A percentile compares a stretch with the other conserved stretches of the same genome.
These are phyloP conservation scores for Cryptococcus neoformans DNA, from an alignment of 1,284 basidiomycete species.

Conservation along the genomic window DNA sequence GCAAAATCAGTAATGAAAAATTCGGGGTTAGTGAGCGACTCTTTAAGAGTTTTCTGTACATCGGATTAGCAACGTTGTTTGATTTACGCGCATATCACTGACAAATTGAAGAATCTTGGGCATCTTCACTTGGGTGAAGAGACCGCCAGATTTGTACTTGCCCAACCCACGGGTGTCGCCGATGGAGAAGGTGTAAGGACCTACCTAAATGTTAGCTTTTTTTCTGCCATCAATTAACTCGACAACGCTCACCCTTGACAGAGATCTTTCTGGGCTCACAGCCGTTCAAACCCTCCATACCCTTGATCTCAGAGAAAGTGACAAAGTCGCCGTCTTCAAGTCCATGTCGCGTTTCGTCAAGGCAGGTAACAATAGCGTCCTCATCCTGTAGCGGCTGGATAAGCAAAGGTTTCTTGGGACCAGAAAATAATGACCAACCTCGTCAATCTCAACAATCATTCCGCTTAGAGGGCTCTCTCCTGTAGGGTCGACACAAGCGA, in stretches of 20 bases:
- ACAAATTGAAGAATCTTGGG: conserved; percentile 94
- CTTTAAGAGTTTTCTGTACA: conserved; percentile 82
- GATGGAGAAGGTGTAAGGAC: conserved; percentile 93
- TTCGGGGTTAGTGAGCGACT: conserved; percentile 80
- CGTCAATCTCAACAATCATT: conserved; percentile 90
- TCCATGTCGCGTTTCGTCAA: conserved; percentile 96
- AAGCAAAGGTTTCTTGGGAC: too few species aligned
- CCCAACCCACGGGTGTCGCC: conserved; percentile 79
- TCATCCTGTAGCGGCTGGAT: conserved; percentile 56
- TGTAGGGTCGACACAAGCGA: conserved; percentile 91
- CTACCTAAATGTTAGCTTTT: conserved; percentile 18
- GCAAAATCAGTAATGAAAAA: conserved; percentile 95
- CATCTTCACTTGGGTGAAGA: conserved; percentile 99
- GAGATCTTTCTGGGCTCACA: conserved; percentile 87
- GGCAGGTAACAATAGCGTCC: conserved; percentile 90
- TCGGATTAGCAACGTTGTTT: not conserved
- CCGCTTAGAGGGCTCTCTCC: conserved; percentile 91
- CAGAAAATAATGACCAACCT: conserved; percentile 53
- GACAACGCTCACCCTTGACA: conserved; percentile 65
- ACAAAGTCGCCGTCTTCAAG: conserved; percentile 98
- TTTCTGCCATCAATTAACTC: not conserved
- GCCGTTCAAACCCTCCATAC: conserved; percentile 87
- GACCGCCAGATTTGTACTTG: conserved; percentile 83
- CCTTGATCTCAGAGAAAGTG: conserved; percentile 95
- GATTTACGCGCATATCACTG: conserved; percentile 39